Evolutionary conservation across 805 yeast species (phyloP), one percentile per base, ranked within the genome.

Genomic region (Teunomyces gatunensis): DNA sequence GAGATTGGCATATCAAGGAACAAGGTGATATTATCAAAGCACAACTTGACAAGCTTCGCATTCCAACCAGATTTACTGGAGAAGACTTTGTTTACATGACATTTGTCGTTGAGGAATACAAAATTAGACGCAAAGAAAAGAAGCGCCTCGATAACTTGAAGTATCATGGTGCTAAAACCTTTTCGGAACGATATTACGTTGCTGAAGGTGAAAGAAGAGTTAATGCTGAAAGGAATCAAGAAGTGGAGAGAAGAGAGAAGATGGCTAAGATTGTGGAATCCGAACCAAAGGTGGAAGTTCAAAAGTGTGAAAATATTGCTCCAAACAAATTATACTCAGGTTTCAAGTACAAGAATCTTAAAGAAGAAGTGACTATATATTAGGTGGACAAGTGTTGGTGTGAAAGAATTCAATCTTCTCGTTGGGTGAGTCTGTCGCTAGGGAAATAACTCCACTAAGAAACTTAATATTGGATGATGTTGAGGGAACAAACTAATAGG

Each of bases 251-350:
- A 37, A 9, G 18, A 37, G 15, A 21, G 25, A 23, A 37, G 28
- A 37, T 37, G 40, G 40, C 25, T 23, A 23, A 9, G 40, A 37
- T 37, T n/a, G 25, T 37, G 10, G 25, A 23, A n/a, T 7, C 6
- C 5, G 40, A 37, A 13, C 29, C 40, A 37, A 37, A 37, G 29
- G 25, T n/a, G 29, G 40, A 37, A 11, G 12, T 27, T 9, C 40
- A 21, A 37, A 13, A 21, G 18, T 37, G 40, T 37, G 40, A 10
- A n/a, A 13, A 23, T n/a, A 37, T 37, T n/a, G 28, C 40, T 27
- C 40, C 40, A 21, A 37, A 21, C 25, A 37, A 21, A 21, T 21
- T 23, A 37, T 37, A 37, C 40, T 21, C 40, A 37, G 40, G 40
- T 37, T 37, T 37, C 18, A 37, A 37, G 40, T 37, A 37, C 29